A percentile compares a stretch with the other conserved stretches of the same genome.
These are phyloP conservation scores for Polygonum maritimum DNA, from an alignment of 148 eudicot genomes.

Conservation along the genomic window DNA sequence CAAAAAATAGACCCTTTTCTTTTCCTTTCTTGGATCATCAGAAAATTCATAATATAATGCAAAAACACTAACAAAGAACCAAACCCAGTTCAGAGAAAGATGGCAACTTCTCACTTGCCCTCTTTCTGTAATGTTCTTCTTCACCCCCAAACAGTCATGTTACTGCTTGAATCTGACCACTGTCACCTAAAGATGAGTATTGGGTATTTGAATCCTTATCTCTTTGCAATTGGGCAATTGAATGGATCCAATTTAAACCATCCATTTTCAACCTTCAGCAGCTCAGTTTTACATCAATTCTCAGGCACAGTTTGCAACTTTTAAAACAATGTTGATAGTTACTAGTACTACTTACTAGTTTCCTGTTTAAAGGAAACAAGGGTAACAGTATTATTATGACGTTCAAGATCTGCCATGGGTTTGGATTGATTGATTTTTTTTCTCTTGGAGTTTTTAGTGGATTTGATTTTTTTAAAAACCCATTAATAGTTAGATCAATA, in stretches of 20 bases:
- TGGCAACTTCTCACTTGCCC: neutral
- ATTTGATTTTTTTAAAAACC: neutral
- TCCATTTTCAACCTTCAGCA: neutral
- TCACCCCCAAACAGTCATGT: neutral
- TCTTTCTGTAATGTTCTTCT: neutral
- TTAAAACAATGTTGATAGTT: neutral
- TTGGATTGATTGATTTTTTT: no score
- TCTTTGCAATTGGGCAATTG: neutral
- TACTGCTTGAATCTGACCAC: neutral
- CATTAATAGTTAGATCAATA: neutral
- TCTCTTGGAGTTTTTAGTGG: neutral
- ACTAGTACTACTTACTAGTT: neutral
- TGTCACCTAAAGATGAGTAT: neutral
- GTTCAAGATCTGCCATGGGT: conserved; percentile 1
- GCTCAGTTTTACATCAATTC: neutral
- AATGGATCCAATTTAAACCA: neutral
- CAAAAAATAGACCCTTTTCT: neutral
- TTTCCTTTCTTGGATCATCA: neutral
- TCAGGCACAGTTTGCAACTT: neutral
- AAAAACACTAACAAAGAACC: neutral
- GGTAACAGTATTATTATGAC: neutral
- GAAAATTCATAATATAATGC: neutral
- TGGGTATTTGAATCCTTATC: neutral
- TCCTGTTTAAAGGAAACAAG: neutral
- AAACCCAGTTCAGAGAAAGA: neutral